Percentiles rank a stretch among this genome's conserved stretches.
Conservation (phyloP, 306 rosid genomes). For the Cicer judaicum region DNA sequence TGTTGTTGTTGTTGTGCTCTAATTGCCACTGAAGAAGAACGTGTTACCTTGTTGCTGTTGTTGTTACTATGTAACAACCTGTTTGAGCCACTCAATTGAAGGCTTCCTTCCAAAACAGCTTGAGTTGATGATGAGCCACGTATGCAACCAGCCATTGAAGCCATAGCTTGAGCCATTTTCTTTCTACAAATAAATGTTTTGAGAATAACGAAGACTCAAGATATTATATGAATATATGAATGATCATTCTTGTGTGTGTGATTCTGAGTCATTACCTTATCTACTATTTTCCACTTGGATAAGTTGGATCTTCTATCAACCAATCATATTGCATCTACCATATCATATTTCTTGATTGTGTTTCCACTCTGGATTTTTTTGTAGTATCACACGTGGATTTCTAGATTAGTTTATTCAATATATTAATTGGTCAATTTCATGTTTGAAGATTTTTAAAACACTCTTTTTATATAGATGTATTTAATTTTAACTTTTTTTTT, state of each 20-base stretch:
- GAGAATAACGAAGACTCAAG: conserved; percentile 12
- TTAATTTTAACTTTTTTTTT: no score
- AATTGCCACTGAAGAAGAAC: conserved; percentile 45
- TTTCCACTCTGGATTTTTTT: conserved; percentile 53
- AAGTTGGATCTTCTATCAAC: conserved; percentile 60
- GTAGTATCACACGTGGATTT: conserved; percentile 53
- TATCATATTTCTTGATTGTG: conserved; percentile 63
- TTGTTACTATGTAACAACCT: conserved; percentile 58
- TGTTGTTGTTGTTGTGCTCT: conserved; percentile 68
- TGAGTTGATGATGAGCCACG: conserved; percentile 65
- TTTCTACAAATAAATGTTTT: conserved; percentile 33
- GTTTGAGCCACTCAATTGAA: conserved; percentile 63
- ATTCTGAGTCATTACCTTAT: conserved; percentile 66
- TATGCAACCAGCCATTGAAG: conserved; percentile 80
- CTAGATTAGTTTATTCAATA: conserved; percentile 28
- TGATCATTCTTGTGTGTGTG: conserved; percentile 58
- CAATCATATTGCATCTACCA: conserved; percentile 48
- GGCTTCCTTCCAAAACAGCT: conserved; percentile 77
- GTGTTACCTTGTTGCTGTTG: conserved; percentile 45
- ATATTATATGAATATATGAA: conserved; percentile 17
- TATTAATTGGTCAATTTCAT: no score
- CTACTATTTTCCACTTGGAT: conserved; percentile 70
- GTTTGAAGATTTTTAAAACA: no score
- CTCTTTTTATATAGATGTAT: no score
- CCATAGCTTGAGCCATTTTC: conserved; percentile 82